Conservation (phyloP, 306 rosid species). For the Malus sylvestris region DNA sequence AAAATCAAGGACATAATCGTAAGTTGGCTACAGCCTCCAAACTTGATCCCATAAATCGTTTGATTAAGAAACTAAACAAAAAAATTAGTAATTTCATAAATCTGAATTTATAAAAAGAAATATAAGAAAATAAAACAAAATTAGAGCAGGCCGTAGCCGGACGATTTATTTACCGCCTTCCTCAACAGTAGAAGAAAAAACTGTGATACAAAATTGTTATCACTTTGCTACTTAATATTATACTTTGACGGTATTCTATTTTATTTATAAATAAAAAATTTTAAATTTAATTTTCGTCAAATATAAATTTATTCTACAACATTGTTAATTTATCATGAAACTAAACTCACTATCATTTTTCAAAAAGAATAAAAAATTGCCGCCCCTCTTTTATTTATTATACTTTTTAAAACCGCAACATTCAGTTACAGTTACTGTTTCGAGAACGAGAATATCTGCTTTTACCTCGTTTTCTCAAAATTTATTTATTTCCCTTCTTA, state of each 20-base stretch:
- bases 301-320: fast-evolving
- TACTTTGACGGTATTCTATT: too few species aligned
- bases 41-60: neutral
- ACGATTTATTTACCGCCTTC: neutral
- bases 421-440: neutral
- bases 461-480: conserved; percentile 9
- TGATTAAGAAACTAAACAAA: neutral
- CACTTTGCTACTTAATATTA: too few species aligned
- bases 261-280: too few species aligned
- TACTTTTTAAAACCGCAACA: neutral
- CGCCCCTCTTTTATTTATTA: neutral
- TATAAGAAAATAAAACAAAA: too few species aligned
- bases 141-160: conserved; percentile 3
- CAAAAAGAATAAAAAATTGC: neutral
- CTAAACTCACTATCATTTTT: fast-evolving
- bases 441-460: conserved; percentile 12
- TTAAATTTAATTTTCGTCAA: fast-evolving
- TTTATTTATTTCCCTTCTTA: neutral
- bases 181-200: neutral
- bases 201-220: neutral
- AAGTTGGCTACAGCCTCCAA: neutral
- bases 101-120: neutral
- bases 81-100: neutral
- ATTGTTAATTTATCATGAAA: too few species aligned
- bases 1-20: neutral